phyloP scores from a whole-genome alignment of 495 filamentous ascomycete species.

The Aspergillus bertholletiae region DNA sequence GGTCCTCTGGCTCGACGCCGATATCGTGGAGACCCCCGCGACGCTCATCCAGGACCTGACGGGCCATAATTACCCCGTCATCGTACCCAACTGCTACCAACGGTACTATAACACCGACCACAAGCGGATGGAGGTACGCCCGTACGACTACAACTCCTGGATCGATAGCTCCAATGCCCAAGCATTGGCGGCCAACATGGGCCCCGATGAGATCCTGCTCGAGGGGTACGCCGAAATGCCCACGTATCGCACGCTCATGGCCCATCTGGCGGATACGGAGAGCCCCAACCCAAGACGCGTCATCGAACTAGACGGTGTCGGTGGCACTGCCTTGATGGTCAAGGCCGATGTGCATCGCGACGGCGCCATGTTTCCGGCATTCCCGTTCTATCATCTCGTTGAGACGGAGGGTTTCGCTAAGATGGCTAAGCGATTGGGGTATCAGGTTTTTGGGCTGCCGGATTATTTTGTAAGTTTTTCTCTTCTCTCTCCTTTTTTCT shows the following conservation, averaged over 20 bases:
- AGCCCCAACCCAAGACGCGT: conserved; percentile 55
- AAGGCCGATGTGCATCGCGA: conserved; percentile 97
- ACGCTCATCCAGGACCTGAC: conserved; percentile 92
- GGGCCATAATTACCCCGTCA: conserved; percentile 75
- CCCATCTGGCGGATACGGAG: conserved; percentile 62
- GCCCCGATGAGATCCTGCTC: conserved; percentile 82
- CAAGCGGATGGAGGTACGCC: conserved; percentile 65
- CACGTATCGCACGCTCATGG: conserved; percentile 90
- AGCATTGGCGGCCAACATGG: conserved; percentile 74
- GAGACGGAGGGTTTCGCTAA: conserved; percentile 98
- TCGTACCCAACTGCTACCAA: conserved; percentile 96
- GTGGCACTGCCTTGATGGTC: conserved; percentile 88
- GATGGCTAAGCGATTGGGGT: conserved; percentile 88
- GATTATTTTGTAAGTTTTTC: conserved; percentile 82
- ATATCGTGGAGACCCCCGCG: conserved; percentile 85
- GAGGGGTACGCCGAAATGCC: conserved; percentile 92
- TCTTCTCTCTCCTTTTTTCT: not conserved
- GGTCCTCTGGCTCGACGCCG: conserved; percentile 94
- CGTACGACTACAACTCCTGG: conserved; percentile 98
- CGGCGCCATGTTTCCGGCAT: conserved; percentile 97
- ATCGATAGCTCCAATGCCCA: conserved; percentile 77
- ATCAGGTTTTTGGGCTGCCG: conserved; percentile 77
- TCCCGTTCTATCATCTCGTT: conserved; percentile 93
- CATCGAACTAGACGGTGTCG: conserved; percentile 83
- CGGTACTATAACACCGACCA: conserved; percentile 71